Percentiles rank a stretch among this genome's conserved stretches.
phyloP scores from a whole-genome alignment of 2,329 filamentous ascomycete species.

The Trichoderma brevicompactum region DNA sequence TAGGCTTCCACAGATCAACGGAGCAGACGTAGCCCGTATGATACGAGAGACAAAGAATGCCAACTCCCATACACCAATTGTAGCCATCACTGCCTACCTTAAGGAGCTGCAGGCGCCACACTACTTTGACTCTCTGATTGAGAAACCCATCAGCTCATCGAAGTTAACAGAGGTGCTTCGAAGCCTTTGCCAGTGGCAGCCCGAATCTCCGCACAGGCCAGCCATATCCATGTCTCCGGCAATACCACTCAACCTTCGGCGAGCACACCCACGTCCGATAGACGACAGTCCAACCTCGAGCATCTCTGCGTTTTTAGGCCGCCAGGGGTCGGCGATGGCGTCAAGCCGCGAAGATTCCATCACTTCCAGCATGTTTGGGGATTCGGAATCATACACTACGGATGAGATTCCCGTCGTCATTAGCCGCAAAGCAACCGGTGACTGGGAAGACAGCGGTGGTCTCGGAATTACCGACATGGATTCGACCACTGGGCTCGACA shows the following conservation, averaged over 20 bases:
- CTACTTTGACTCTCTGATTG: constrained; percentile 92
- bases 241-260: constrained; percentile 66
- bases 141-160: constrained; percentile 92
- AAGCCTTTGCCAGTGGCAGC: constrained; percentile 90
- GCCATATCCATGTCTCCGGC: constrained; percentile 58
- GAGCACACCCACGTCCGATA: constrained; percentile 57
- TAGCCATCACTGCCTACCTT: constrained; percentile 96
- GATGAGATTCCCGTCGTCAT: constrained; percentile 80
- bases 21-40: constrained; percentile 95
- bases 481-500: constrained; percentile 39
- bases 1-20: constrained; percentile 91
- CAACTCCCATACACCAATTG: constrained; percentile 92
- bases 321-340: constrained; percentile 75
- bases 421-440: constrained; percentile 72
- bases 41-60: constrained; percentile 95
- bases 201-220: constrained; percentile 60
- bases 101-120: constrained; percentile 95
- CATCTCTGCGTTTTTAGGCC: constrained; percentile 71
- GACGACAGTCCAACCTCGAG: constrained; percentile 86
- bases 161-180: constrained; percentile 89
- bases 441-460: constrained; percentile 77
- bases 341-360: constrained; percentile 90
- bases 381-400: constrained; percentile 75
- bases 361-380: constrained; percentile 84
- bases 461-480: constrained; percentile 76